Percentiles rank a stretch among this genome's conserved stretches.
Evolutionary conservation across 371 early-diverging fungal genomes (phyloP).

Genomic region (Mucor lusitanicus): DNA sequence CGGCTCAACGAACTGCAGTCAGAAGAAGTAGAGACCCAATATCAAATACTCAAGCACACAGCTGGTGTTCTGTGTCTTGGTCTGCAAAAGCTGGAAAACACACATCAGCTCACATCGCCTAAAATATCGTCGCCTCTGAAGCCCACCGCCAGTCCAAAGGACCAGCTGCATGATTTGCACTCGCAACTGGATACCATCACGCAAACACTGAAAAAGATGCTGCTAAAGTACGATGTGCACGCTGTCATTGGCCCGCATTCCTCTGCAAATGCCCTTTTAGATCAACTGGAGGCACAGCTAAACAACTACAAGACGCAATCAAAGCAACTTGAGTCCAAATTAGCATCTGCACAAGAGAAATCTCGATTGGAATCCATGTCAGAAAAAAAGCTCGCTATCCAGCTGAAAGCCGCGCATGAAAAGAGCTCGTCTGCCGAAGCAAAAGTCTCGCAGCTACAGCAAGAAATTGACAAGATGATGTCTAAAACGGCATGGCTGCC

Average conservation of each 20-base stretch:
- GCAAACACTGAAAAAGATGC: constrained; percentile 1
- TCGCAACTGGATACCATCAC: constrained; percentile 14
- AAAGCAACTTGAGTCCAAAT: constrained; percentile 19
- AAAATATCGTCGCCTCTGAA: not conserved
- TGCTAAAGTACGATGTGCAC: constrained; percentile 7
- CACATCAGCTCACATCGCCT: not conserved
- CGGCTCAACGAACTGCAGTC: constrained; percentile 64
- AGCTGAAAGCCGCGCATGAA: constrained; percentile 32
- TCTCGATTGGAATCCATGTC: constrained; percentile 24
- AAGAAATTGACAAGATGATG: constrained; percentile 6
- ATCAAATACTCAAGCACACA: constrained; percentile 70
- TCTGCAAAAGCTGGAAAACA: constrained; percentile 43
- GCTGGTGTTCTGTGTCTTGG: constrained; percentile 64
- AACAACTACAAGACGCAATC: constrained; percentile 19
- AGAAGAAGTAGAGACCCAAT: constrained; percentile 64
- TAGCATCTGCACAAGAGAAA: constrained; percentile 22
- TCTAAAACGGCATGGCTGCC: not conserved
- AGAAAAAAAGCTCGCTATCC: constrained; percentile 34
- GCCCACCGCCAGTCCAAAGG: not conserved
- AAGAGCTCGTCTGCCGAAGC: constrained; percentile 29
- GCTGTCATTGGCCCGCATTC: not conserved
- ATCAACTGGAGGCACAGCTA: constrained; percentile 28
- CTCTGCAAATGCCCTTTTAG: constrained; percentile 5
- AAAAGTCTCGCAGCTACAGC: not conserved
- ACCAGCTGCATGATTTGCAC: not conserved